Base-by-base conservation (phyloP, 768 basidiomycete genomes). In the Xerocomellus intermedius region DNA sequence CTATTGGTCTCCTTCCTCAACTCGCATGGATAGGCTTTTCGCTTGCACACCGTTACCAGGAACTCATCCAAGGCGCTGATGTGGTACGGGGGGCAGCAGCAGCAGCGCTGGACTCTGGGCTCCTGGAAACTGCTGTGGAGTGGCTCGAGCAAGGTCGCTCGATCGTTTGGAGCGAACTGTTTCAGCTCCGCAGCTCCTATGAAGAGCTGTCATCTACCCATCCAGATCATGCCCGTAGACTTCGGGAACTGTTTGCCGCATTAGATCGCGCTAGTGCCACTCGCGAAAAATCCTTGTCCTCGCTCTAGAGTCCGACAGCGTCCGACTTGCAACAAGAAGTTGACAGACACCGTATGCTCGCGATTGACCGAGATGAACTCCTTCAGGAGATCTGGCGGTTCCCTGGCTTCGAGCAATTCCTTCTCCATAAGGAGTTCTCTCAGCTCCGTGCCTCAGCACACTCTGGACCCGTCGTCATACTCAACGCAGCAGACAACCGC, bases 131-230 rank as follows among this genome's bases (percentile, higher is more conserved):
- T 1, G 55, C 59, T 2, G 43, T 60, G 14, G 59, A 58, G n/a
- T 61, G 57, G 57, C 49, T 61, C 8, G 57, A 61, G n/a, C 50
- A 60, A 35, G 58, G 58, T 7, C 58, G 58, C 13, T 60, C 50
- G 3, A 30, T 59, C 19, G 49, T 58, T 2, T 56, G 49, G 54
- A 49, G 44, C 1, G 41, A 54, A 14, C 13, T 58, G 10, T 28
- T 58, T 19, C 56, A 39, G 26, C 57, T 59, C 9, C 56, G 56
- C 21, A 37, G 30, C 21, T 48, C 56, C 13, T 38, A 35, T 12
- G 52, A 60, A 17, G 56, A 58, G 7, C n/a, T 58, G 5, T 42
- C 36, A 0, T 8, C 35, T 10, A 24, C 14, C 2, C 17, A 44
- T 39, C 58, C 58, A 8, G 39, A 53, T 13, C 38, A 45, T 22